Evolutionary conservation across 768 basidiomycete species (phyloP).

Genomic region (Phanerodontia chrysosporium): DNA sequence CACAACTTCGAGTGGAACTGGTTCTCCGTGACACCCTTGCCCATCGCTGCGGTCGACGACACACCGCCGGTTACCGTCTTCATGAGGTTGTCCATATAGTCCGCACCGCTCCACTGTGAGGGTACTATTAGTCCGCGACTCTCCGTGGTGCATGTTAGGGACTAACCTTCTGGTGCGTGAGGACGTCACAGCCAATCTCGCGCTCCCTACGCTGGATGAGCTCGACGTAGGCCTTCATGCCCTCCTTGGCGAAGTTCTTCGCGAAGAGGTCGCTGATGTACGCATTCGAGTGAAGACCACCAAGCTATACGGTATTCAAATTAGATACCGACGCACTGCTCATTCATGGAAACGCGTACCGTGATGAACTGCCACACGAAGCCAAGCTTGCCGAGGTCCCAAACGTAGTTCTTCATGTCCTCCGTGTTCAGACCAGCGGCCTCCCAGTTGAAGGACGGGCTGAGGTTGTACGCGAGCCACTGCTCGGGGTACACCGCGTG

Average conservation of each 20-base stretch:
- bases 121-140: too few relatives aligned
- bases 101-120: conserved; percentile 92
- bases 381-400: conserved; percentile 92
- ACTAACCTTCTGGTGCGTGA: conserved; percentile 92
- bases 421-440: conserved; percentile 83
- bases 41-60: conserved; percentile 99
- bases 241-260: conserved; percentile 81
- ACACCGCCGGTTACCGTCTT: conserved; percentile 98
- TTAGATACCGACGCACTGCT: too few relatives aligned
- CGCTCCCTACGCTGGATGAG: conserved; percentile 89
- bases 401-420: conserved; percentile 87
- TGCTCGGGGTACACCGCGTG: conserved; percentile 79
- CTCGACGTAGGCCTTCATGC: conserved; percentile 99
- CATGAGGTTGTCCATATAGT: conserved; percentile 86
- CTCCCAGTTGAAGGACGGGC: conserved; percentile 92
- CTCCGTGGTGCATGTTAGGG: too few relatives aligned
- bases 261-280: conserved; percentile 96
- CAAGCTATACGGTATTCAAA: conserved; percentile 84
- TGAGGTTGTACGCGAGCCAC: conserved; percentile 96
- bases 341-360: conserved; percentile 54
- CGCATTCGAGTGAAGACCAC: conserved; percentile 94
- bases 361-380: conserved; percentile 99
- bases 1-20: conserved; percentile 60
- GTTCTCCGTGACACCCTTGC: conserved; percentile 88
- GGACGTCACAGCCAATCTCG: conserved; percentile 91